Base-by-base conservation (phyloP, 805 yeast species). In the Sugiyamaella lignohabitans region DNA sequence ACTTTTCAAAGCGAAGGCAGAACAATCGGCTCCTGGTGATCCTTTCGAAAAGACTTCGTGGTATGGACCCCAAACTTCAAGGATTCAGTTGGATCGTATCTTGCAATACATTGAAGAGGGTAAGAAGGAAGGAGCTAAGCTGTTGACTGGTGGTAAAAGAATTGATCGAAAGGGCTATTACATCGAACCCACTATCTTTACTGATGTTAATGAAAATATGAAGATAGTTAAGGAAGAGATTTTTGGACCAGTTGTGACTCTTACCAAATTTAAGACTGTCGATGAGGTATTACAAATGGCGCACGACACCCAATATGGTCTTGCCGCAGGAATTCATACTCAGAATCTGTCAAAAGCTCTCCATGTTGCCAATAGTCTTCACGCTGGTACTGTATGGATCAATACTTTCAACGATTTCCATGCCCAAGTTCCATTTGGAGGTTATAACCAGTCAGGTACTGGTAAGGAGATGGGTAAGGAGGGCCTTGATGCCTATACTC, bases 11-110 rank as follows among this genome's bases (percentile, higher is more conserved):
- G 61, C 61, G 19, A 75, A 75, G 47, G 74, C 80, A 42, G 76
- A 77, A 57, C 23, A 40, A 37, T 69, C 51, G 66, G 55, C 56
- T 35, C 58, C 62, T 29, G 98, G 97, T 60, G 76, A 80, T 62
- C 95, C 95, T 63, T 87, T 85, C 67, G 83, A 78, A 40, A 80
- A 78, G 56, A 79, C 74, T 41, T 75, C 77, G 44, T 79, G 75
- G 72, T 91, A 87, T 72, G 97, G 97, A 59, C 93, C 98, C 27
- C 96, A 88, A 72, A 87, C 89, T 48, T 83, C 93, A 48, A 70
- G 75, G 63, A 67, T 70, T 53, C 98, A 89, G 73, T 74, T 82
- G 64, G 79, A 82, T 59, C 83, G 80, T 69, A 80, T 89, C 52
- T 70, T 87, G 66, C 68, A 71, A 36, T 89, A 82, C 67, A 82